Evolutionary conservation across 1,284 basidiomycete genomes (phyloP).

Genomic region (Boletus semigastroideus): DNA sequence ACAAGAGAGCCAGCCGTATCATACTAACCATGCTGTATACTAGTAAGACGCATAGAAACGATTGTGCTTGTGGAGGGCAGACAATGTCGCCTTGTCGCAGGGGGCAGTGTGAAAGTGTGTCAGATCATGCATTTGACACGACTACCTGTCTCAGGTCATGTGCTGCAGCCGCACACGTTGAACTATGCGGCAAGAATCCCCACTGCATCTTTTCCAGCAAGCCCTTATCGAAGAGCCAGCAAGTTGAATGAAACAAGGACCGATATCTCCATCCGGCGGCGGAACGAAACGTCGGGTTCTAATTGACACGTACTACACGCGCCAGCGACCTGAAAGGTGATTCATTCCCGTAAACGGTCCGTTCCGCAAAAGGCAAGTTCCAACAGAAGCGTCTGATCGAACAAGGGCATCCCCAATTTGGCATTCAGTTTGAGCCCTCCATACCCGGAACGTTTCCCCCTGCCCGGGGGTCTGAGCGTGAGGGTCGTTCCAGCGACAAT

Average conservation of each 20-base stretch:
- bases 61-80: no score
- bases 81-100: conserved; percentile 5
- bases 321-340: conserved; percentile 3
- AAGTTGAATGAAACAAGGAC: background rate
- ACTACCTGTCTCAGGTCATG: conserved; percentile 3
- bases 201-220: background rate
- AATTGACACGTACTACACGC: conserved; percentile 9
- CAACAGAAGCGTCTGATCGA: conserved; percentile 30
- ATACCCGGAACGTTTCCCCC: conserved; percentile 12
- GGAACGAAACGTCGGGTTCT: background rate
- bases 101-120: conserved; percentile 1
- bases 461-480: background rate
- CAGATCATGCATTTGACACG: conserved; percentile 3
- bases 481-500: conserved; percentile 5
- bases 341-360: conserved; percentile 11
- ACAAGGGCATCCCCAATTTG: conserved; percentile 9
- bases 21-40: conserved; percentile 21
- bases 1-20: conserved; percentile 2
- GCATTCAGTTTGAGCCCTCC: conserved; percentile 21
- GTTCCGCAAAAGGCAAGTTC: conserved; percentile 25
- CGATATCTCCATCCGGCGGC: conserved; percentile 11
- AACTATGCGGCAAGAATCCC: background rate
- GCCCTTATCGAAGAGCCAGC: conserved; percentile 10
- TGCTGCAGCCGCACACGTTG: background rate
- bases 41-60: background rate